phyloP scores from a whole-genome alignment of 1,284 basidiomycete species.

The Malassezia obtusa region DNA sequence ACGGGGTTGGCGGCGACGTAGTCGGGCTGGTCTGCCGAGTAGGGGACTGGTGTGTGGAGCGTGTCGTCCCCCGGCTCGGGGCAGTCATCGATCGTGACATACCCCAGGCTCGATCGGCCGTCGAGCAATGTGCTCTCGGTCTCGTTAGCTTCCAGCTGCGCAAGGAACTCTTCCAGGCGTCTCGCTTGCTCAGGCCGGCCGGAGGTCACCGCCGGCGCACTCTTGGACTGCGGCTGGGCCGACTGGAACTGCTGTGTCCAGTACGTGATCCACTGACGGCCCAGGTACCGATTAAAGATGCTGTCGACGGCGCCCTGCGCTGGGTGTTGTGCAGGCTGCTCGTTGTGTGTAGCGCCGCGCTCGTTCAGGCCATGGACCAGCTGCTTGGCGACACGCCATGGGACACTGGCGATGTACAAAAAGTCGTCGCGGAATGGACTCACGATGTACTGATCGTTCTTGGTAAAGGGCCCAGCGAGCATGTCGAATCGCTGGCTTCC shows the following conservation, averaged over 20 bases:
- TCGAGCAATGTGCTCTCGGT: background rate
- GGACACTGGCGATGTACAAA: slow-evolving; percentile 35
- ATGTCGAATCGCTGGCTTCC: slow-evolving; percentile 43
- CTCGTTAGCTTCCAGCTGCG: background rate
- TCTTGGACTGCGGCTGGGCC: background rate
- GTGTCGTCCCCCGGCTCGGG: slow-evolving; percentile 38
- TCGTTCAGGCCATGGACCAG: slow-evolving; percentile 26
- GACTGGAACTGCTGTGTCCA: slow-evolving; percentile 18
- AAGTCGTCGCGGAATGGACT: slow-evolving; percentile 40
- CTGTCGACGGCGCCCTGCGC: slow-evolving; percentile 21
- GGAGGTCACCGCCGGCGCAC: slow-evolving; percentile 15
- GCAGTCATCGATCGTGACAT: slow-evolving; percentile 41
- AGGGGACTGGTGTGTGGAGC: slow-evolving; percentile 28
- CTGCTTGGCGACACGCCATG: slow-evolving; percentile 28
- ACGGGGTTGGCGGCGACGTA: slow-evolving; percentile 34
- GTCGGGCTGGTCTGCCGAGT: slow-evolving; percentile 29
- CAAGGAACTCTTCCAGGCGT: slow-evolving; percentile 8
- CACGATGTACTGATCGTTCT: slow-evolving; percentile 45
- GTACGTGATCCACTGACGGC: slow-evolving; percentile 1
- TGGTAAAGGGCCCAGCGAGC: slow-evolving; percentile 35
- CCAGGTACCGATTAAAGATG: slow-evolving; percentile 22
- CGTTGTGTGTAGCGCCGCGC: slow-evolving; percentile 23
- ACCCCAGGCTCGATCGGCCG: slow-evolving; percentile 31
- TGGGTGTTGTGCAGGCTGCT: slow-evolving; percentile 21
- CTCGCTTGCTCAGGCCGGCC: slow-evolving; percentile 13